Base-by-base conservation (phyloP, 1,284 basidiomycete species). In the Ceratobasidium sp. region DNA sequence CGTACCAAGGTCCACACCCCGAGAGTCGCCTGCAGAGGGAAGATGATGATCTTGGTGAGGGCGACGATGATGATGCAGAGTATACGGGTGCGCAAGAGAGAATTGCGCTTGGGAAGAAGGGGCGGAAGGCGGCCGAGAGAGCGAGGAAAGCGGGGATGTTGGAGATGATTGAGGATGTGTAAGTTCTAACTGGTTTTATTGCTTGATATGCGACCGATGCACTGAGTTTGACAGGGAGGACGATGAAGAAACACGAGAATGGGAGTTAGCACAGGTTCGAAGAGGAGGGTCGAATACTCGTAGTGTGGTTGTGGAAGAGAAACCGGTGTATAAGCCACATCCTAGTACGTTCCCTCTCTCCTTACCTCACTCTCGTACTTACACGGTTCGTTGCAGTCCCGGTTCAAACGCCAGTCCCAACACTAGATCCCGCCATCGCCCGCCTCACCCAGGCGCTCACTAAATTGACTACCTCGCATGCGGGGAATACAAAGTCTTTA, bases 1-100 rank as follows among this genome's bases (percentile, higher is more conserved):
- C 56, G 56, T 29, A 69, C 47, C 76, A 82, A 16, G 91, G 91
- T 0, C 91, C 92, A n/a, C 92, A 94, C 82, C 93, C 92, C 9
- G 91, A 92, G 74, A 94, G 91, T 74, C 83, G 95, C 16, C 79
- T 98, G 16, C 80, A 94, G 78, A 80, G 95, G 62, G 95, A 98
- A 77, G 95, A 97, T 49, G 95, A 98, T 76, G 93, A 96, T 73
- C 77, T 92, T 1, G 95, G 93, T 0, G 93, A 97, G 74, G 94
- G 90, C 0, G 95, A 96, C 68, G 95, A 97, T 74, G 94, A 95
- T 74, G 88, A 87, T 75, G 91, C 94, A 4, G 91, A 93, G 72
- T 97, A 87, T 74, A 97, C 95, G 0, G 93, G 88, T 72, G 90
- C 91, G 0, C 87, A 92, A 75, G 92, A 95, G 71, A 81, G 89